Evolutionary conservation across 2,329 filamentous ascomycete genomes (phyloP), one percentile per base, ranked within the genome.

Genomic region (Ascocoryne sarcoides): DNA sequence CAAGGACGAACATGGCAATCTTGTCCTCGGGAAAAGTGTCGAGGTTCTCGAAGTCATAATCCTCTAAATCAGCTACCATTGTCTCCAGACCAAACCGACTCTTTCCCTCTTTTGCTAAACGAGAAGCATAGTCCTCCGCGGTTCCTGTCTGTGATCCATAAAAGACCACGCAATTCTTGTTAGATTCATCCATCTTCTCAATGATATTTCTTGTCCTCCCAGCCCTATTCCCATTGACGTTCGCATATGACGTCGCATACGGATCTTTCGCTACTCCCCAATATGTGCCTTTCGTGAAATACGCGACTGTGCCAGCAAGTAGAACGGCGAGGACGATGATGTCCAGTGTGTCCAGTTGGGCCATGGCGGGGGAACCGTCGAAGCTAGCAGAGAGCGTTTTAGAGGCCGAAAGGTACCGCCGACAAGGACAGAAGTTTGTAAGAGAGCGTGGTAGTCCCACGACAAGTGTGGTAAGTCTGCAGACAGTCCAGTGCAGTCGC

Each of bases 101-200:
- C 64, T 90, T 90, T 58, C 92, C 92, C 66, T 98, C 92, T 73
- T 98, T 98, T 51, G 92, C 88, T 54, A 98, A 70, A 55, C 93
- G 79, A 10, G 90, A 94, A 51, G 92, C 93, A 60, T 98, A 98
- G 64, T 98, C 92, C 68, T 98, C 93, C 36, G 92, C 92, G 30
- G 92, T 98, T 57, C 92, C 92, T 15, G 92, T 98, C 68, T 98
- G 92, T 21, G 92, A 98, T 52, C 92, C 92, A 62, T 95, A 98
- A 71, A 98, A 95, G 57, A 98, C 83, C 50, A 98, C 82, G 64
- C 90, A 95, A 69, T 98, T 96, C 71, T 96, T 98, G 64, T 81
- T 82, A 9, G 79, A 81, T 69, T 96, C 88, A 16, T 95, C 85
- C 80, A 98, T 84, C 69, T 94, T 94, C 72, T 96, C 85, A 45